phyloP scores from a whole-genome alignment of 2,329 filamentous ascomycete species.

The Zymoseptoria passerinii region DNA sequence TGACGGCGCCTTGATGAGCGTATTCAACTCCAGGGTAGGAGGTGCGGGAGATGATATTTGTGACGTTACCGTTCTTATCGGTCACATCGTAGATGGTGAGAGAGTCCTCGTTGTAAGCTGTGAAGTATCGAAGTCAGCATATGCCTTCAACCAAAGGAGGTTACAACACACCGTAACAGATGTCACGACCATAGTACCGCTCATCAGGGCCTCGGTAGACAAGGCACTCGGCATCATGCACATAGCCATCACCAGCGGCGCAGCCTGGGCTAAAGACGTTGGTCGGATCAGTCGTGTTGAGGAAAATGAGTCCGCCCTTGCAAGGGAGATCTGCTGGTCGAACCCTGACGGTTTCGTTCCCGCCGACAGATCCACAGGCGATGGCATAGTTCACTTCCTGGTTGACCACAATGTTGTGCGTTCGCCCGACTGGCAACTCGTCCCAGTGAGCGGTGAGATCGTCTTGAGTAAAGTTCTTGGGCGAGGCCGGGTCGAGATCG shows the following conservation, averaged over 20 bases:
- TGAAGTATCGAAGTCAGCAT: background rate
- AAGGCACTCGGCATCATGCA: slow-evolving; percentile 49
- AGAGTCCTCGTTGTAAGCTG: slow-evolving; percentile 41
- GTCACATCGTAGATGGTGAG: slow-evolving; percentile 40
- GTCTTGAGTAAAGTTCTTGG: slow-evolving; percentile 36
- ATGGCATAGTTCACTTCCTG: slow-evolving; percentile 41
- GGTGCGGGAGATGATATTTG: slow-evolving; percentile 39
- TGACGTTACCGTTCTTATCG: slow-evolving; percentile 32
- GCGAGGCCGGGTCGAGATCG: slow-evolving; percentile 37
- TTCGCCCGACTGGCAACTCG: slow-evolving; percentile 13
- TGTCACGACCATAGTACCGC: slow-evolving; percentile 38
- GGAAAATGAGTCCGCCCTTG: slow-evolving; percentile 45
- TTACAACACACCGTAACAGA: slow-evolving; percentile 36
- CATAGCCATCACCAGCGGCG: slow-evolving; percentile 43
- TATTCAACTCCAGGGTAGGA: slow-evolving; percentile 43
- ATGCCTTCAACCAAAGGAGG: too few relatives aligned
- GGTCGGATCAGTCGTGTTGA: slow-evolving; percentile 44
- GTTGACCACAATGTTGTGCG: slow-evolving; percentile 47
- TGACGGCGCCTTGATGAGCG: slow-evolving; percentile 47
- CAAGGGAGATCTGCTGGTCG: slow-evolving; percentile 27
- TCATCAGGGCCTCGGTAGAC: slow-evolving; percentile 42
- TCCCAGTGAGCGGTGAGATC: slow-evolving; percentile 12
- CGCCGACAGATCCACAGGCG: slow-evolving; percentile 13
- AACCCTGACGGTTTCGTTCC: slow-evolving; percentile 15
- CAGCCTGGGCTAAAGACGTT: slow-evolving; percentile 45